These are phyloP conservation scores for Aspergillus coremiiformis DNA, from an alignment of 495 filamentous ascomycete genomes.

Conservation along the genomic window DNA sequence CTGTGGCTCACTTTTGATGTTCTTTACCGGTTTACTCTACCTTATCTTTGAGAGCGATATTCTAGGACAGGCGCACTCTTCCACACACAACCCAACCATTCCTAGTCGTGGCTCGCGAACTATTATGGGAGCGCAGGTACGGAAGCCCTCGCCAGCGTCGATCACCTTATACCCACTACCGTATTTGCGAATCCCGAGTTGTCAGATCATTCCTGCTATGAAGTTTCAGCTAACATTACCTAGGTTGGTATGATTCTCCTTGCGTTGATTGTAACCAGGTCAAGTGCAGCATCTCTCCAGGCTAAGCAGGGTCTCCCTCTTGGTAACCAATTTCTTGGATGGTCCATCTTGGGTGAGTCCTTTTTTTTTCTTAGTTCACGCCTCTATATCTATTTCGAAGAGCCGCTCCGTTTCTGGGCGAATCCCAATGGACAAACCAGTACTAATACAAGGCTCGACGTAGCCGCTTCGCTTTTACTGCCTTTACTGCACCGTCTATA, in stretches of 20 bases:
- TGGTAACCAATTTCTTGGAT: constrained; percentile 84
- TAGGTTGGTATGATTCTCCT: constrained; percentile 76
- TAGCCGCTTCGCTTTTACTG: constrained; percentile 68
- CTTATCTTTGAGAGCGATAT: constrained; percentile 73
- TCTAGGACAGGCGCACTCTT: constrained; percentile 23
- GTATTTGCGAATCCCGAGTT: neutral
- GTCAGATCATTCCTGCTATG: neutral
- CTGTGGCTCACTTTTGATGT: constrained; percentile 72
- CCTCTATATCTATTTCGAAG: neutral
- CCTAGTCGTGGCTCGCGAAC: constrained; percentile 40
- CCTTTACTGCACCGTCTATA: constrained; percentile 76
- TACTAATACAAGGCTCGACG: constrained; percentile 3
- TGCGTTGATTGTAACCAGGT: constrained; percentile 77
- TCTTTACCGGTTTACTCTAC: constrained; percentile 69
- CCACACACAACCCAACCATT: constrained; percentile 14
- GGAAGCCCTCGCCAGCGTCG: neutral
- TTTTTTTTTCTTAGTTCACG: neutral
- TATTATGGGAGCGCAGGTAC: constrained; percentile 52
- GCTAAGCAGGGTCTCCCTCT: constrained; percentile 80
- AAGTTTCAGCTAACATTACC: constrained; percentile 1
- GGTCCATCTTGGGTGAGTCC: constrained; percentile 68
- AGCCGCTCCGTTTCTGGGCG: neutral
- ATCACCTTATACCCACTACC: neutral
- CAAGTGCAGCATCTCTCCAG: constrained; percentile 73
- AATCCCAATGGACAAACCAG: neutral